A percentile compares a stretch with the other conserved stretches of the same genome.
Conservation (phyloP, 192 early-diverging fungal species). For the Gigaspora rosea region DNA sequence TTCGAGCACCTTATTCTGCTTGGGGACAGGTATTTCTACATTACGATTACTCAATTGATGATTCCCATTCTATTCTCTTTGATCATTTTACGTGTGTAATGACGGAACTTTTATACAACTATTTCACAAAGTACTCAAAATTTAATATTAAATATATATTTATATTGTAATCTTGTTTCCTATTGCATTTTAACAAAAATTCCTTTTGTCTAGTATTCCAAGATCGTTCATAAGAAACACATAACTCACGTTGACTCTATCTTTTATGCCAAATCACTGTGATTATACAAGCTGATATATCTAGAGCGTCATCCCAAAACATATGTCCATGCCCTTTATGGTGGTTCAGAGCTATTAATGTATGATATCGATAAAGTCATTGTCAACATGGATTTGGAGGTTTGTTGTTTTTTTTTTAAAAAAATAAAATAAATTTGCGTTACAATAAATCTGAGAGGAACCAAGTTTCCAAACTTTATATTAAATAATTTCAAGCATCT, state of each 20-base stretch:
- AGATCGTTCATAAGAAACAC: background rate
- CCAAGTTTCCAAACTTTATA: no score
- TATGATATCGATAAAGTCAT: conserved; percentile 77
- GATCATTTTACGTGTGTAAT: no score
- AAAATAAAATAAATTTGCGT: background rate
- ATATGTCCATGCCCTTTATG: conserved; percentile 70
- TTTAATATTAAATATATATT: background rate
- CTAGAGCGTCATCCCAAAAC: conserved; percentile 68
- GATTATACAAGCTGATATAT: conserved; percentile 60
- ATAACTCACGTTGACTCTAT: conserved; percentile 5
- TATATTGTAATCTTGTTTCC: conserved; percentile 3
- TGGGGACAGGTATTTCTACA: conserved; percentile 65
- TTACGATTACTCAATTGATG: background rate
- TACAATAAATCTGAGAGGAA: no score
- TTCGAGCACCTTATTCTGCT: conserved; percentile 79
- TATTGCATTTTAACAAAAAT: background rate
- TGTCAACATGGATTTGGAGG: conserved; percentile 60
- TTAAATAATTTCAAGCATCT: no score
- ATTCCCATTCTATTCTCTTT: background rate
- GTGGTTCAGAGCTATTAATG: conserved; percentile 73
- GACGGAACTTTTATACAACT: no score
- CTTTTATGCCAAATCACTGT: background rate
- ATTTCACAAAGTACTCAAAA: no score
- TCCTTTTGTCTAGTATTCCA: background rate
- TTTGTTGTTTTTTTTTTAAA: conserved; percentile 7